Evolutionary conservation across 345 rosid species (phyloP).

Genomic region (Firmiana major): DNA sequence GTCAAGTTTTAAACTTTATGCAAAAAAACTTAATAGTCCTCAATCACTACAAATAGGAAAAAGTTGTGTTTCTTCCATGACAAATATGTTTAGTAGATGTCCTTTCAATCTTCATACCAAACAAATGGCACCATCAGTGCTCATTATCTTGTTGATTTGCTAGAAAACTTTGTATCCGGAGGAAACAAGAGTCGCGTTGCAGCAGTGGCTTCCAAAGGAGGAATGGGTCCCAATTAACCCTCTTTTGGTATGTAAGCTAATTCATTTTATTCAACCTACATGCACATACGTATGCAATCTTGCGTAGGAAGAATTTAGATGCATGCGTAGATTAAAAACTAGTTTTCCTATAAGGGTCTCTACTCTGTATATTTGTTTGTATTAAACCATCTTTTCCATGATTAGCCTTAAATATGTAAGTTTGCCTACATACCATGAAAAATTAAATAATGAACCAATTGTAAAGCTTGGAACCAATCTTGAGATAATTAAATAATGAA

Average conservation of each 20-base stretch:
- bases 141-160: conserved; percentile 13
- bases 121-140: conserved; percentile 2
- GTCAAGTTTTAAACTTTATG: background rate
- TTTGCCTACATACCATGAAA: background rate
- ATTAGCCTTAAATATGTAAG: background rate
- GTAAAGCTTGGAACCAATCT: background rate
- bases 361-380: background rate
- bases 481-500: background rate
- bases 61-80: background rate
- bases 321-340: background rate
- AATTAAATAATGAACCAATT: background rate
- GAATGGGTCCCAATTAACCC: conserved; percentile 91
- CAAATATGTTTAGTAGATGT: background rate
- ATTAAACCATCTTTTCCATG: background rate
- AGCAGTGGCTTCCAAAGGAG: conserved; percentile 92
- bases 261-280: background rate
- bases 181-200: conserved; percentile 82
- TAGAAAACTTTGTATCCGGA: conserved; percentile 80
- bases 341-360: no score
- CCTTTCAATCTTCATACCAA: background rate
- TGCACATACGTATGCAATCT: background rate
- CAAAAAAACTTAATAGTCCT: background rate
- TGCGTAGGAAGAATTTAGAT: background rate
- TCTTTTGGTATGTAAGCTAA: conserved; percentile 58
- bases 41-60: conserved; percentile 1